Conservation (phyloP, 2,329 filamentous ascomycete genomes). For the Fusarium sp. region DNA sequence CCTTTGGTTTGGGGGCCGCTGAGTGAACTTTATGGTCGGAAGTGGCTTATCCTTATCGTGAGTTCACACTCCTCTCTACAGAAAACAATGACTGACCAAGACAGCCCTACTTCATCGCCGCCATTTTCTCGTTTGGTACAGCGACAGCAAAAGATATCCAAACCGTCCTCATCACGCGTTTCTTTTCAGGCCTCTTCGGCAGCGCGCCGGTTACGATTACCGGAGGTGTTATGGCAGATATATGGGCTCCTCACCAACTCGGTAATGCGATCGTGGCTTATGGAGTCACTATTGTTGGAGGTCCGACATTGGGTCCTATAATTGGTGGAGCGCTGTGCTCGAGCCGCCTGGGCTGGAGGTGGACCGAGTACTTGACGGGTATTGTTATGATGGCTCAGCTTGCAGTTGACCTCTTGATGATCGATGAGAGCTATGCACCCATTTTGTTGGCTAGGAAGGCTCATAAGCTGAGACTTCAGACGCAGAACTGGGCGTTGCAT, state of each 20-base stretch:
- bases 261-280: neutral
- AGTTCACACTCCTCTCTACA: rapidly evolving
- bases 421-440: neutral
- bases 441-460: neutral
- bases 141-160: neutral
- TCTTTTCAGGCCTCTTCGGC: neutral
- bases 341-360: neutral
- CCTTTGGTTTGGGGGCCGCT: neutral
- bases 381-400: neutral
- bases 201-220: neutral
- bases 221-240: neutral
- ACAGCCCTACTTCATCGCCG: neutral
- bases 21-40: neutral
- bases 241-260: neutral
- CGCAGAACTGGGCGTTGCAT: neutral
- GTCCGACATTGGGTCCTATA: neutral
- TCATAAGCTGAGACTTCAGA: neutral
- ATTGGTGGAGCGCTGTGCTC: neutral
- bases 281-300: neutral
- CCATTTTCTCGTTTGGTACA: neutral
- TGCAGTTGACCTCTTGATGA: neutral
- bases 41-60: neutral
- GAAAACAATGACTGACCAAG: rapidly evolving
- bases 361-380: neutral
- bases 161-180: neutral